Evolutionary conservation across 2,329 filamentous ascomycete genomes (phyloP), one percentile per base, ranked within the genome.

Genomic region (Aspergillus amoenus): DNA sequence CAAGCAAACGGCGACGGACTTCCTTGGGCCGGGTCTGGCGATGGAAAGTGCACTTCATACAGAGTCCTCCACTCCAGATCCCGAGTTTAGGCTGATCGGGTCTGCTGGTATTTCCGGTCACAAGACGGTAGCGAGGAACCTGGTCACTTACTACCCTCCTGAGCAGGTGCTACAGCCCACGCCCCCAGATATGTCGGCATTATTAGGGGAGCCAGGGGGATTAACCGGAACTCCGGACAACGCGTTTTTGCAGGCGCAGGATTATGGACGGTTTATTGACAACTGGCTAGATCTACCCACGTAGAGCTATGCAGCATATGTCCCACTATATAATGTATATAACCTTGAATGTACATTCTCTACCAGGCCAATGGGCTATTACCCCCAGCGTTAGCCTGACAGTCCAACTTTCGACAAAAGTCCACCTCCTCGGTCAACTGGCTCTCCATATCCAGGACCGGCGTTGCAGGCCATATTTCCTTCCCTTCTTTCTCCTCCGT

Each of bases 381-480:
- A 27, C 32, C 34, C 1, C 27, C 27, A 1, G 27, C 9, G 3
- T 1, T 30, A 22, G n/a, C 30, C 24, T 54, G 43, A 21, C 43
- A 54, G 27, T 47, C 43, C 5, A 46, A 12, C 15, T 51, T 51
- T 17, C 39, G 37, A 18, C 37, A 51, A 30, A 51, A 17, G 1
- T 51, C 48, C 39, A 51, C 17, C 18, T 51, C 48, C 8, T 42
- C 48, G 12, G 2, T 13, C 12, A 32, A 15, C 12, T 27, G 9
- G 5, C 7, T 30, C 7, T 37, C 17, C 30, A 21, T 41, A 41
- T 22, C 13, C 24, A 22, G 13, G 5, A 13, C 4, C 15, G 48
- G 34, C 21, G 22, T 42, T 3, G 82, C 81, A 0, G 82, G 82
- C 81, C 81, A 84, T 51, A 84, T 80, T 67, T 84, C 77, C 43